Base-by-base conservation (phyloP, 2,329 filamentous ascomycete genomes). In the Claviceps sp. region DNA sequence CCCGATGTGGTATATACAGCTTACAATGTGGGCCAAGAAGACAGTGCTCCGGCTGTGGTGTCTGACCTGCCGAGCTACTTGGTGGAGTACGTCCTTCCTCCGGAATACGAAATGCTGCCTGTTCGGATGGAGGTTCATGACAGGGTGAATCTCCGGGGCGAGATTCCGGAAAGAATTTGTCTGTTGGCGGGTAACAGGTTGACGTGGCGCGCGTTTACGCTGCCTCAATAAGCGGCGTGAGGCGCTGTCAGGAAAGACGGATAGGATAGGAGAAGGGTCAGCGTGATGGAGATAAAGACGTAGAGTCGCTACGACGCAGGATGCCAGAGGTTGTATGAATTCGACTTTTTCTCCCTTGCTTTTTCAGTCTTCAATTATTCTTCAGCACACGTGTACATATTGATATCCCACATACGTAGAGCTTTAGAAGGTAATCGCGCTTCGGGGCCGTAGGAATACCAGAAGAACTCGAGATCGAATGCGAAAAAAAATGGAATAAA, bases 121-220 rank as follows among this genome's bases (percentile, higher is more conserved):
- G 62, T 71, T 2, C 68, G 70, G 50, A 78, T 82, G 73, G 73
- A 79, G 54, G 70, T 78, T 6, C 70, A 73, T 48, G 69, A 70
- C 37, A 67, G 63, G 37, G 73, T 67, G 42, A 64, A 67, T 6
- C 59, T 69, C 20, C 66, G 73, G 43, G 75, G 74, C 2, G 68
- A 72, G 26, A 62, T 78, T 11, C 73, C 77, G 1, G 65, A 69
- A 3, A 68, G 77, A 48, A 64, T 80, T 3, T 77, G 74, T 54
- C 61, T 82, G 8, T 61, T 81, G 8, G 72, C 72, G 16, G 67
- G 65, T 24, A 75, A 78, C 54, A 65, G 69, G 49, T 66, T 70
- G 20, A 70, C 67, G 3, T 74, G 76, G 58, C 72, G 67, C 50
- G 73, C 74, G 0, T 79, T 74, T 59, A 62, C 66, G 1, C 57